A percentile compares a stretch with the other conserved stretches of the same genome.
These are phyloP conservation scores for Acanthamoeba royreba DNA, from an alignment of 208 protist species.

Conservation along the genomic window DNA sequence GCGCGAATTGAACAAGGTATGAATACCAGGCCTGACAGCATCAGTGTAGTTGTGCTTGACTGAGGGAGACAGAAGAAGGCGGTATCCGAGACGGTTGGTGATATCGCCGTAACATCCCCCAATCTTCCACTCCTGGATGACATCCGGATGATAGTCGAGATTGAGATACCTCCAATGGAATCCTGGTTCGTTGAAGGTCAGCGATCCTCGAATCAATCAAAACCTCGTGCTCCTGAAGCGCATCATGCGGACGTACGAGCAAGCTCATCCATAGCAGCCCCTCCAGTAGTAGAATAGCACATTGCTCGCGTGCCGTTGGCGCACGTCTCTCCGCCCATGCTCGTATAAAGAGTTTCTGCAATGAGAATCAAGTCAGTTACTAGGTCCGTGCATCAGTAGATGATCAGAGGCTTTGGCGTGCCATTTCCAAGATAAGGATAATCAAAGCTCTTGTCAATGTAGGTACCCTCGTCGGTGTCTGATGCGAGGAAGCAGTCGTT, in stretches of 20 bases:
- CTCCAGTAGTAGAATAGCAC: neutral
- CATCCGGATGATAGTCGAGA: neutral
- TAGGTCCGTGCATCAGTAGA: neutral
- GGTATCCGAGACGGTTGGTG: neutral
- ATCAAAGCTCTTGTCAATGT: neutral
- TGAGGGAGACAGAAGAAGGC: neutral
- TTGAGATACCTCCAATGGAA: neutral
- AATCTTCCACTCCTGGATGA: neutral
- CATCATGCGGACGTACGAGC: neutral
- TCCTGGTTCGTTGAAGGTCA: neutral
- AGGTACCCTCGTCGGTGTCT: neutral
- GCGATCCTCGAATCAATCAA: too few species aligned
- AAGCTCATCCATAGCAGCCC: neutral
- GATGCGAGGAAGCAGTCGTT: neutral
- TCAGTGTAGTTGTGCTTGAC: neutral
- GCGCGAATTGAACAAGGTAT: neutral
- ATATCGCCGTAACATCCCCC: neutral
- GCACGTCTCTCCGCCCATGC: neutral
- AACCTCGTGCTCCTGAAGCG: too few species aligned
- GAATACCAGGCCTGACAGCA: neutral
- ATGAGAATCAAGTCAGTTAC: too few species aligned
- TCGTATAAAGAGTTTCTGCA: neutral
- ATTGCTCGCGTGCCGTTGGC: neutral
- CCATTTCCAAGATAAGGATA: neutral
- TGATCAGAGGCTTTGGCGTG: neutral